phyloP scores from a whole-genome alignment of 176 grass and related monocot species.

The Oryza meridionalis region DNA sequence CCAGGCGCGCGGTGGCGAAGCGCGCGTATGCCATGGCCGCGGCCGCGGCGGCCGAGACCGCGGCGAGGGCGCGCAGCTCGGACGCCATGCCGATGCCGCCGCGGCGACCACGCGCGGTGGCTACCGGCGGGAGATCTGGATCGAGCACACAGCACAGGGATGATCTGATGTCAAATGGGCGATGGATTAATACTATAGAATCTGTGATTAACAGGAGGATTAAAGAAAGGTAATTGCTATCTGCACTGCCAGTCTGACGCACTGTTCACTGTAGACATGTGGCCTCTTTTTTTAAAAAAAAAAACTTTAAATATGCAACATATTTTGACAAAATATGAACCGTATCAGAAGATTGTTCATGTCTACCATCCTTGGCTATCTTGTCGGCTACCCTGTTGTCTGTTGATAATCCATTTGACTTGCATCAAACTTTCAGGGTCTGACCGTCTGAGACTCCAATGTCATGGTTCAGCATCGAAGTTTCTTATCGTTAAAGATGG shows the following conservation, averaged over 20 bases:
- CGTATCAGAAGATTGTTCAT: too few species aligned
- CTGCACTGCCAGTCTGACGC: background rate
- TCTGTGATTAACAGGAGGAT: background rate
- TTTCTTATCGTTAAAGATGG: too few species aligned
- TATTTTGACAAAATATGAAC: too few species aligned
- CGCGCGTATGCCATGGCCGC: conserved; percentile 58
- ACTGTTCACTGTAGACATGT: background rate
- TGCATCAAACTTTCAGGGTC: too few species aligned
- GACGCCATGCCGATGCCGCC: background rate
- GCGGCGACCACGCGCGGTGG: too few species aligned
- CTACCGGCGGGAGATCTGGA: background rate
- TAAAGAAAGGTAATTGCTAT: background rate
- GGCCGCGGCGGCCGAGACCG: conserved; percentile 32
- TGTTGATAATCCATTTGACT: too few species aligned
- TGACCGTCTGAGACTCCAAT: too few species aligned
- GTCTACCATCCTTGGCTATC: too few species aligned
- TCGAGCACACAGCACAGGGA: background rate
- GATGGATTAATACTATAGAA: background rate
- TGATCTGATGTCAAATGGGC: background rate
- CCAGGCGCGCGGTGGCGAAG: conserved; percentile 42
- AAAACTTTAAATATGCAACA: too few species aligned
- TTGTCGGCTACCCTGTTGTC: too few species aligned
- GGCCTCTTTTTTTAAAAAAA: too few species aligned
- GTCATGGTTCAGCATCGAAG: too few species aligned
- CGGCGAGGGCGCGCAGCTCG: conserved; percentile 18